Evolutionary conservation across 2,329 filamentous ascomycete species (phyloP).

Genomic region (Fusarium sp.): DNA sequence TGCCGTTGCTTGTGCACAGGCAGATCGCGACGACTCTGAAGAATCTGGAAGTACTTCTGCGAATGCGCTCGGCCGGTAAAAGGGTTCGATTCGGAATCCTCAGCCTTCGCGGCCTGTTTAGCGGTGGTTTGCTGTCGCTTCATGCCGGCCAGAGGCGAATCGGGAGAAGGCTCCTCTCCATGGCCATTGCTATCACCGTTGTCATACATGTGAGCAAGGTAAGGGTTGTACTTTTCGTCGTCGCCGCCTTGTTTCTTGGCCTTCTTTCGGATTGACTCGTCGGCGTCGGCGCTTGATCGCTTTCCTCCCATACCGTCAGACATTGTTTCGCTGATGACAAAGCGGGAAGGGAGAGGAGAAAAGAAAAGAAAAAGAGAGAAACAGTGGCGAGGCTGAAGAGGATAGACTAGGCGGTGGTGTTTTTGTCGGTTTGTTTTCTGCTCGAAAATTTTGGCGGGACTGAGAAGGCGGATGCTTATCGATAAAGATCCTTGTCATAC

Average conservation of each 20-base stretch:
- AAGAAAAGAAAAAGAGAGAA: slow-evolving; percentile 2
- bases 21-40: slow-evolving; percentile 83
- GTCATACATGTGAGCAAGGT: slow-evolving; percentile 89
- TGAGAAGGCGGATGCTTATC: slow-evolving; percentile 44
- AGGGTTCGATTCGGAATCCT: slow-evolving; percentile 85
- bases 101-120: slow-evolving; percentile 75
- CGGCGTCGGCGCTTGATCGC: slow-evolving; percentile 58
- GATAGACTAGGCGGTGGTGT: slow-evolving; percentile 22
- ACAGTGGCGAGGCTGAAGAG: slow-evolving; percentile 42
- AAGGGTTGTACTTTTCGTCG: slow-evolving; percentile 73
- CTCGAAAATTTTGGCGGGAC: slow-evolving; percentile 48
- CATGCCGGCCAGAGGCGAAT: slow-evolving; percentile 71
- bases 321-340: slow-evolving; percentile 48
- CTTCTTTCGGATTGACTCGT: slow-evolving; percentile 58
- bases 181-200: slow-evolving; percentile 56
- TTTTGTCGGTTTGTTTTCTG: slow-evolving; percentile 35
- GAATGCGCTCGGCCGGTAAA: slow-evolving; percentile 85
- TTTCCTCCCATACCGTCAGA: slow-evolving; percentile 55
- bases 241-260: slow-evolving; percentile 52
- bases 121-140: slow-evolving; percentile 85
- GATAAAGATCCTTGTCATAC: slow-evolving; percentile 46
- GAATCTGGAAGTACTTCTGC: slow-evolving; percentile 87
- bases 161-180: slow-evolving; percentile 49
- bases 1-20: slow-evolving; percentile 93
- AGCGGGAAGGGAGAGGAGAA: background rate